Conservation (phyloP, 2,329 filamentous ascomycete genomes). For the Fusarium algeriense region DNA sequence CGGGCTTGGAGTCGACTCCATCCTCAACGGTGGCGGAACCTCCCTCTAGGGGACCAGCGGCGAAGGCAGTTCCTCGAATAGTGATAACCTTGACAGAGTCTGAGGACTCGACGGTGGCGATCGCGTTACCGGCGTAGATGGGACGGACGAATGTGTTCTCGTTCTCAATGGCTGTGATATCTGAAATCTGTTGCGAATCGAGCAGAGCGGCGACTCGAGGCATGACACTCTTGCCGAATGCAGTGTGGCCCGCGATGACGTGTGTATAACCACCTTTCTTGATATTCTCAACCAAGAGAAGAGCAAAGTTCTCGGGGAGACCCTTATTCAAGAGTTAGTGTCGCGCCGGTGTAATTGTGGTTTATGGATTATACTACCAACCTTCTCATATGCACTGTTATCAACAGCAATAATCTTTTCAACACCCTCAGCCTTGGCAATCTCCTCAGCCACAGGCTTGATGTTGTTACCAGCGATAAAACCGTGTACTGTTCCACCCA, state of each 20-base stretch:
- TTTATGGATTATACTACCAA: slow-evolving; percentile 52
- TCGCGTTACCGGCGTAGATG: slow-evolving; percentile 98
- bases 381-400: slow-evolving; percentile 92
- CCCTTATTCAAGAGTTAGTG: slow-evolving; percentile 65
- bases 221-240: slow-evolving; percentile 95
- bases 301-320: slow-evolving; percentile 93
- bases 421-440: slow-evolving; percentile 88
- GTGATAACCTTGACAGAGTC: slow-evolving; percentile 91
- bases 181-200: slow-evolving; percentile 93
- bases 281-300: slow-evolving; percentile 93
- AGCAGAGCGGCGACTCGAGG: slow-evolving; percentile 91
- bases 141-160: slow-evolving; percentile 96
- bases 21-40: slow-evolving; percentile 83
- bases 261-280: slow-evolving; percentile 96
- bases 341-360: background rate
- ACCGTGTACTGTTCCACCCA: slow-evolving; percentile 86
- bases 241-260: slow-evolving; percentile 88
- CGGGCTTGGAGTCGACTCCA: slow-evolving; percentile 84
- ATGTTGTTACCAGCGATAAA: slow-evolving; percentile 87
- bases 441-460: slow-evolving; percentile 82
- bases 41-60: slow-evolving; percentile 76
- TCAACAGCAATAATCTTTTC: slow-evolving; percentile 93
- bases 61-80: slow-evolving; percentile 92
- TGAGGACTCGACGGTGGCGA: slow-evolving; percentile 91
- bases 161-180: slow-evolving; percentile 86